Evolutionary conservation across 2,329 filamentous ascomycete genomes (phyloP), one percentile per base, ranked within the genome.

Genomic region (Alternaria hordeiaustralica): DNA sequence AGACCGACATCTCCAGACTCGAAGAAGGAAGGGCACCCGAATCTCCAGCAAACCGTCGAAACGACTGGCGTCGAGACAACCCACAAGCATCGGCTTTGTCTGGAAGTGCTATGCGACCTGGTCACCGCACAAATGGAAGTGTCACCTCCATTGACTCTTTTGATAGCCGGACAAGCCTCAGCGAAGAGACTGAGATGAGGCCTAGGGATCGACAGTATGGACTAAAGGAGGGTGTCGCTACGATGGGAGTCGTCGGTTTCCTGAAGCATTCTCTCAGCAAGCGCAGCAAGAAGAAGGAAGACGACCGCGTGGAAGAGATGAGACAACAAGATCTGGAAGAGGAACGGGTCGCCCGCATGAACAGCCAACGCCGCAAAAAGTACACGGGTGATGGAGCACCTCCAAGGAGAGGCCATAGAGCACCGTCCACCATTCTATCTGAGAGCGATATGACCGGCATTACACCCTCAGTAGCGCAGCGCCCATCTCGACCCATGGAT

Each of bases 331-430:
- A 86, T 63, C 76, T 82, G 23, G 85, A 86, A 67, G 80, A 87
- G 51, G 86, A 88, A 71, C 81, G 82, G 23, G 70, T 87, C 26
- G 82, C 83, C 51, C 82, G 86, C 70, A 81, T 81, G 58, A 84
- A 86, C 63, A 87, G 87, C 36, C 85, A 73, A 25, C 74, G 86
- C n/a, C 87, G 89, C 21, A 85, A 85, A 69, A 85, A 85, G 70
- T 93, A 88, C 65, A 93, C 91, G 3, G 91, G 88, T 26, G 92
- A 94, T 75, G 90, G 90, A 18, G 49, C 61, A 21, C 71, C 74
- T n/a, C 74, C 77, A 4, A 67, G 72, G 49, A 74, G 74, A 54
- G 66, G 71, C 26, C 68, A 72, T 28, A 68, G 76, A 44, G 73
- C 74, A 11, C 69, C 71, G 28, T 81, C 79, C 9, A 81, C 84